phyloP scores from a whole-genome alignment of 257 asterid species.

The Eustoma russellianum region DNA sequence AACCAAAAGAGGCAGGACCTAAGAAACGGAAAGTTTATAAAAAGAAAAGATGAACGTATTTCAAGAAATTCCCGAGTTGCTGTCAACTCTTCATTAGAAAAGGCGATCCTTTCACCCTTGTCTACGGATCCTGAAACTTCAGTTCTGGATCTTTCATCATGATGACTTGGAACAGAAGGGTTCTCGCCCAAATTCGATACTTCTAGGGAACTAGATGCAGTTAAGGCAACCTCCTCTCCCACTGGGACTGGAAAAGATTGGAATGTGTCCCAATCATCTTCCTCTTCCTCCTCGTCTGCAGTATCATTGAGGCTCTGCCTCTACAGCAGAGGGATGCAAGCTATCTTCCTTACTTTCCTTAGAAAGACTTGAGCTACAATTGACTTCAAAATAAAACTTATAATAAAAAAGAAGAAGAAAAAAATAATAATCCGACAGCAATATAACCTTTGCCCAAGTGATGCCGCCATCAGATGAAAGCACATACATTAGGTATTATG shows the following conservation, averaged over 20 bases:
- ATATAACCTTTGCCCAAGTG: neutral
- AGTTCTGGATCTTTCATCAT: slow-evolving; percentile 10
- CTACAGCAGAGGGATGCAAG: slow-evolving; percentile 26
- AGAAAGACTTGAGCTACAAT: no score
- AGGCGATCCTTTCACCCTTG: slow-evolving; percentile 14
- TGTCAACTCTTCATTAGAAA: slow-evolving; percentile 19
- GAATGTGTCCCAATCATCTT: no score
- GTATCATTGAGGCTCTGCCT: slow-evolving; percentile 29
- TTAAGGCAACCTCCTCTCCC: slow-evolving; percentile 18
- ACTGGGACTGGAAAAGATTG: no score
- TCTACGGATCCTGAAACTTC: slow-evolving; percentile 27
- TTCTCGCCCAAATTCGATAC: slow-evolving; percentile 9
- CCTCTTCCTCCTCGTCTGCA: slow-evolving; percentile 48
- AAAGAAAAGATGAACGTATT: no score
- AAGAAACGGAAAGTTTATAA: no score
- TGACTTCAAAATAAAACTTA: no score
- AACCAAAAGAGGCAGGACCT: no score
- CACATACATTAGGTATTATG: no score
- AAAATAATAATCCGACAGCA: no score
- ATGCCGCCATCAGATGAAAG: no score
- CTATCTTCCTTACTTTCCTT: slow-evolving; percentile 21
- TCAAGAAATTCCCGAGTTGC: slow-evolving; percentile 13
- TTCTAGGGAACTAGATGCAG: slow-evolving; percentile 29
- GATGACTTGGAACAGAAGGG: slow-evolving; percentile 21
- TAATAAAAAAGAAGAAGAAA: no score